Evolutionary conservation across 2,329 filamentous ascomycete species (phyloP).

Genomic region (Fusarium nodosum): DNA sequence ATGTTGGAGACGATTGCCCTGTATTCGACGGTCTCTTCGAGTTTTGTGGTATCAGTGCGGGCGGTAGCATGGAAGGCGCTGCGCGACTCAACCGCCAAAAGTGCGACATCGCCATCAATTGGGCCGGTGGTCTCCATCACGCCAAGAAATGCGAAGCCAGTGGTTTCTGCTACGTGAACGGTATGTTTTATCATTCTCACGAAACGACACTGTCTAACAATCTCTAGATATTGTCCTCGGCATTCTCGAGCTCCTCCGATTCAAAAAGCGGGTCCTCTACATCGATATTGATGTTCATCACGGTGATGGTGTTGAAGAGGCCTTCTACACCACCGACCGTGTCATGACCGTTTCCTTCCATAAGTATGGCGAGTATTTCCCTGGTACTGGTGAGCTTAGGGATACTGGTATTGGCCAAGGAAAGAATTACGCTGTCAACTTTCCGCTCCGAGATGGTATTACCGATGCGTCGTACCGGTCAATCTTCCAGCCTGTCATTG

Average conservation of each 20-base stretch:
- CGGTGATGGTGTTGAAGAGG: conserved; percentile 92
- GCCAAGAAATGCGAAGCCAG: conserved; percentile 97
- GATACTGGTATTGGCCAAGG: conserved; percentile 90
- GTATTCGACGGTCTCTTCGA: conserved; percentile 98
- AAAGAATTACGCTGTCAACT: conserved; percentile 92
- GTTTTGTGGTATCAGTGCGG: conserved; percentile 94
- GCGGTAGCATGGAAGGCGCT: conserved; percentile 93
- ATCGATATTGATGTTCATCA: conserved; percentile 97
- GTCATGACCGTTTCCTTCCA: conserved; percentile 96
- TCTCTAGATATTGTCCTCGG: conserved; percentile 89
- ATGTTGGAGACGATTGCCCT: conserved; percentile 95
- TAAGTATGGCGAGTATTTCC: conserved; percentile 97
- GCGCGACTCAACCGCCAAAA: conserved; percentile 90
- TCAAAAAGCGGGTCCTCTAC: conserved; percentile 96
- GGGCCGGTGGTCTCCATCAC: conserved; percentile 97
- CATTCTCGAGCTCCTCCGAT: conserved; percentile 90
- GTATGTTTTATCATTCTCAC: conserved; percentile 60
- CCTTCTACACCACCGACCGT: conserved; percentile 91
- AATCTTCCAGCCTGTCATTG: conserved; percentile 92
- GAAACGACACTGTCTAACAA: conserved; percentile 21
- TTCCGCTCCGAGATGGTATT: conserved; percentile 91
- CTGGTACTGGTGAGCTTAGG: conserved; percentile 87
- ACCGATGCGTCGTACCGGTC: conserved; percentile 90
- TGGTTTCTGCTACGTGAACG: conserved; percentile 99
- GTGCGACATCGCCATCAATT: conserved; percentile 97